Evolutionary conservation across 1,139 yeast species (phyloP), one percentile per base, ranked within the genome.

Genomic region (Blastobotrys ciferrii): DNA sequence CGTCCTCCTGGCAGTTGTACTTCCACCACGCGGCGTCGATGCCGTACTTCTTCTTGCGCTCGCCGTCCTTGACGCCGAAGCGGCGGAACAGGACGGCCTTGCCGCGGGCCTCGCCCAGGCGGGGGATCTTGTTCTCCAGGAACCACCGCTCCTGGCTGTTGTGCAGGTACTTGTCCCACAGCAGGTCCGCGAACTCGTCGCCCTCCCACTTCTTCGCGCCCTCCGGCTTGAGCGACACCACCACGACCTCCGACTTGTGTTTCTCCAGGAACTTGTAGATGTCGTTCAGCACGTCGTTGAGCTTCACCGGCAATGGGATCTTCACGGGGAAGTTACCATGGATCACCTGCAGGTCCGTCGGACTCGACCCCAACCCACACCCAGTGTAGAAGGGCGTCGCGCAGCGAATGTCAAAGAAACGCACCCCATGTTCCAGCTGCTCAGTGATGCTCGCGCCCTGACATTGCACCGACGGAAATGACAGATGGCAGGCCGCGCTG

Each of bases 321-420:
- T 75, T 76, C 37, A 85, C 87, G 0, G 94, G 91, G 67, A 85
- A 84, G 55, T 81, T 81, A 38, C 91, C 91, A 62, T 85, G 92
- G 54, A 82, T 78, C 12, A 84, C 85, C 59, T 82, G 82, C 56
- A 85, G 73, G 51, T 81, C 82, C 54, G 76, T 73, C 18, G 74
- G 75, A 11, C 58, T 60, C 28, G 56, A 42, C 13, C 62, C 62
- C 15, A 54, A 49, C 6, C 61, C 61, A 23, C 62, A 56, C 4
- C 60, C 56, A n/a, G 59, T 55, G 31, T 79, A 67, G 48, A 81
- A 78, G 55, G 80, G 78, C 58, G 78, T 77, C 3, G 87, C 85
- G 5, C 77, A 75, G 56, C 92, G 74, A 43, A 86, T 67, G 62
- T 86, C 94, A 53, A 86, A 72, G 60, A 84, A 86, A 51, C 94